A percentile compares a stretch with the other conserved stretches of the same genome.
phyloP scores from a whole-genome alignment of 192 early-diverging fungal species.

The Neocallimastix lanati region DNA sequence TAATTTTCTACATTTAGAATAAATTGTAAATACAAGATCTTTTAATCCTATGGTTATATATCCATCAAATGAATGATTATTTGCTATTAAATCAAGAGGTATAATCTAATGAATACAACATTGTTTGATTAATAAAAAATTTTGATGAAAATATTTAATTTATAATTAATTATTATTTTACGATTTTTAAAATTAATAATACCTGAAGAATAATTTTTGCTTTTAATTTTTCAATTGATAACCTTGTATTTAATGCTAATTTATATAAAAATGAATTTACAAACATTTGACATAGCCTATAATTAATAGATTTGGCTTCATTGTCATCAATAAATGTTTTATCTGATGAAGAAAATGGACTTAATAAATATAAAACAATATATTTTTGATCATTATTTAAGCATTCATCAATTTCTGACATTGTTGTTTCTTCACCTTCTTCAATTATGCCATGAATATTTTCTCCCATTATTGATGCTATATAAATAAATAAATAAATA shows the following conservation, averaged over 20 bases:
- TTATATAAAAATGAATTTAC: neutral
- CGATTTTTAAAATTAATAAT: no score
- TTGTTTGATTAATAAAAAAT: no score
- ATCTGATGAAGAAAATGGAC: neutral
- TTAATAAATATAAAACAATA: neutral
- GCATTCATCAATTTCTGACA: neutral
- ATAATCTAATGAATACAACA: no score
- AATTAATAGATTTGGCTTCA: neutral
- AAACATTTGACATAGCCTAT: neutral
- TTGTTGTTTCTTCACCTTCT: neutral
- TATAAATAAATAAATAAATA: no score
- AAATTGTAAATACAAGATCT: neutral
- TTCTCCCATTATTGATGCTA: neutral
- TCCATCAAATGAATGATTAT: neutral
- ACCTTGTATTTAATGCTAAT: neutral
- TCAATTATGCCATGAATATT: neutral
- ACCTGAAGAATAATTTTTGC: neutral
- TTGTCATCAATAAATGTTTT: neutral
- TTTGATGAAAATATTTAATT: no score
- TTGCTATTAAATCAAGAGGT: neutral
- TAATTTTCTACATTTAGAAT: neutral
- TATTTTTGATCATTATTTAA: neutral
- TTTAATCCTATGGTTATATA: neutral
- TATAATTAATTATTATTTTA: no score
- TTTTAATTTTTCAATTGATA: neutral